Percentiles rank a stretch among this genome's conserved stretches.
phyloP scores from a whole-genome alignment of 139 green algal species.

The Picochlorum sp. region DNA sequence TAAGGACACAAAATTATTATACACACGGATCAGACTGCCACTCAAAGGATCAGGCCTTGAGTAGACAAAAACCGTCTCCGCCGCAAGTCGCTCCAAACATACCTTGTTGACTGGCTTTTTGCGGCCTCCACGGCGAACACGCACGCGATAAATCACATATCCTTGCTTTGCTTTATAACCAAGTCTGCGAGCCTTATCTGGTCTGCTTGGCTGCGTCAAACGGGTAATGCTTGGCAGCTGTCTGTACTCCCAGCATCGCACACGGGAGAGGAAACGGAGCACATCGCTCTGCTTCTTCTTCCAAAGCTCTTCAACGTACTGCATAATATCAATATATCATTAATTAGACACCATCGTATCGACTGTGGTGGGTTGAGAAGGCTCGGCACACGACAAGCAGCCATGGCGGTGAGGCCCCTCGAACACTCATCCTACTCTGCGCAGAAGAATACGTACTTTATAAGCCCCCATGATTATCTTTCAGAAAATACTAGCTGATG shows the following conservation, averaged over 20 bases:
- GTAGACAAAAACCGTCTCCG: not conserved
- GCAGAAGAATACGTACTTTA: too few relatives aligned
- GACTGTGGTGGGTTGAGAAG: too few relatives aligned
- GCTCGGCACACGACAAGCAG: too few relatives aligned
- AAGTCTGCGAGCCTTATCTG: conserved; percentile 95
- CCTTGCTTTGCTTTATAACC: conserved; percentile 98
- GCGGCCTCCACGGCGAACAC: conserved; percentile 90
- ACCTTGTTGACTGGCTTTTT: conserved; percentile 96
- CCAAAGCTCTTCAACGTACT: conserved; percentile 99
- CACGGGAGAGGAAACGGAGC: conserved; percentile 93
- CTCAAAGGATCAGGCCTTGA: not conserved
- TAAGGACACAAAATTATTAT: too few relatives aligned
- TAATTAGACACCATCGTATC: not conserved
- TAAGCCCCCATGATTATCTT: too few relatives aligned
- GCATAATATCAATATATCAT: conserved; percentile 1
- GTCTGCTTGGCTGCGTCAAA: conserved; percentile 74
- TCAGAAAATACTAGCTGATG: too few relatives aligned
- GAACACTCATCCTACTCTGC: too few relatives aligned
- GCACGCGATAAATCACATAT: conserved; percentile 92
- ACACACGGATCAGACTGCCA: not conserved
- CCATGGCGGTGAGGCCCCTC: too few relatives aligned
- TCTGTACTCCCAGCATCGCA: conserved; percentile 99
- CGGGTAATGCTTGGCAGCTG: conserved; percentile 88
- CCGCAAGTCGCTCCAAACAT: not conserved
- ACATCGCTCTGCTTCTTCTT: conserved; percentile 99